Evolutionary conservation across 208 protist species (phyloP).

Genomic region (Leishmania mexicana): DNA sequence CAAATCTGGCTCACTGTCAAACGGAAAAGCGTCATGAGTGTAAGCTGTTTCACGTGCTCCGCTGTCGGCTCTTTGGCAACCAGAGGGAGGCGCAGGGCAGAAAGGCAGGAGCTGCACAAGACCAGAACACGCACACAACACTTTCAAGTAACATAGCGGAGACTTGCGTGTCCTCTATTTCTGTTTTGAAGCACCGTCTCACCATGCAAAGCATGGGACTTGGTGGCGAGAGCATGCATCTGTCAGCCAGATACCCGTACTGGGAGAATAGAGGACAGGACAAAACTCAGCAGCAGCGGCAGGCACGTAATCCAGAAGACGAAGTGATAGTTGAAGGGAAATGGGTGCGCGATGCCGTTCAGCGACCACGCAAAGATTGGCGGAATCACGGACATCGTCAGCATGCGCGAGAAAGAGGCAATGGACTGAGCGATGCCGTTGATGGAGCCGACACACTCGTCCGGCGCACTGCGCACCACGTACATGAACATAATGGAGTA

Average conservation of each 20-base stretch:
- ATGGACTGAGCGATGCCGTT: conserved; percentile 69
- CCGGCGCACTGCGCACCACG: conserved; percentile 60
- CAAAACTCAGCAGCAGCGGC: conserved; percentile 40
- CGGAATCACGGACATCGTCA: conserved; percentile 57
- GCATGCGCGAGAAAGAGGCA: conserved; percentile 45
- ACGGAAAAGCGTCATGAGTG: neutral
- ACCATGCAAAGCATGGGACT: neutral
- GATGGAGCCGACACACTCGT: conserved; percentile 47
- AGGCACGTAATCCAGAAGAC: conserved; percentile 54
- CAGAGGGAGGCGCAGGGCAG: neutral
- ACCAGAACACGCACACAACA: neutral
- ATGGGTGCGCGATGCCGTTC: conserved; percentile 19
- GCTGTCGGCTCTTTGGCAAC: neutral
- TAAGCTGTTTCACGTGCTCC: neutral
- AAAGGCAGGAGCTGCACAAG: neutral
- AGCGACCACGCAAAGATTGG: conserved; percentile 78
- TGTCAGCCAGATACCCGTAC: conserved; percentile 14
- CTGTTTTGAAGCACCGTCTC: neutral
- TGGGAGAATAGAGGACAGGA: conserved; percentile 31
- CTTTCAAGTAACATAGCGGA: neutral
- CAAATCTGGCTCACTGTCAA: neutral
- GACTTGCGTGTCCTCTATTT: neutral
- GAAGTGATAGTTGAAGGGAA: conserved; percentile 63
- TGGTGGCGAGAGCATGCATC: neutral
- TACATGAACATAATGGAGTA: conserved; percentile 70